Evolutionary conservation across 371 early-diverging fungal species (phyloP).

Genomic region (Haplosporangium sp.): DNA sequence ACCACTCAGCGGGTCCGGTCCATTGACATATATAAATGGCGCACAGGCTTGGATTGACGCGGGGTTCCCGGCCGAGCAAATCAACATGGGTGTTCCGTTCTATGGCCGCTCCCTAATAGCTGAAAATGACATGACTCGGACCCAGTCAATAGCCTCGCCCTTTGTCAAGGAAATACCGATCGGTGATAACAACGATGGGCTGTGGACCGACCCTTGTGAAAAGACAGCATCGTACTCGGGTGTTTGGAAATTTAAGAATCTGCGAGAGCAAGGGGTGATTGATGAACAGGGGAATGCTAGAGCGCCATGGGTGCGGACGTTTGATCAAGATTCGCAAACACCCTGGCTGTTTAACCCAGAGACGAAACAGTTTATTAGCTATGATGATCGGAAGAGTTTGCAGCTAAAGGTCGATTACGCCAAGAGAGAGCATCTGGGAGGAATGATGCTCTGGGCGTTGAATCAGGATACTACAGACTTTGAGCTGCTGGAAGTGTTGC

Average conservation of each 20-base stretch:
- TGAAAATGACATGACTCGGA: constrained; percentile 23
- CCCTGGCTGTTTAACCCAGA: constrained; percentile 75
- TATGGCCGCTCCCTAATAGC: constrained; percentile 67
- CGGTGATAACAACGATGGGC: constrained; percentile 66
- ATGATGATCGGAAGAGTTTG: constrained; percentile 71
- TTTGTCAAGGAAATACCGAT: constrained; percentile 35
- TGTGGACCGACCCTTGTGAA: constrained; percentile 67
- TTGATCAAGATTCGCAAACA: constrained; percentile 67
- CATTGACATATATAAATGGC: constrained; percentile 35
- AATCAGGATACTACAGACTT: constrained; percentile 57
- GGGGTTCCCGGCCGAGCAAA: constrained; percentile 68
- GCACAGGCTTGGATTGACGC: constrained; percentile 65
- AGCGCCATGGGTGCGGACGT: constrained; percentile 72
- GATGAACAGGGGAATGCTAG: constrained; percentile 60
- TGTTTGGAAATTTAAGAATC: constrained; percentile 73
- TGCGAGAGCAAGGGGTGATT: constrained; percentile 72
- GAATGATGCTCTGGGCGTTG: constrained; percentile 70
- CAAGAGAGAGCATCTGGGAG: constrained; percentile 59
- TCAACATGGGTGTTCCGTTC: constrained; percentile 72
- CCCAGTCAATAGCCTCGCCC: constrained; percentile 27
- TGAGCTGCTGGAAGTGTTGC: constrained; percentile 61
- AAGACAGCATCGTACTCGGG: constrained; percentile 59
- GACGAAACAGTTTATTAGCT: constrained; percentile 68
- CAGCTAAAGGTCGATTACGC: constrained; percentile 66
- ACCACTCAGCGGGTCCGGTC: constrained; percentile 58